A percentile compares a stretch with the other conserved stretches of the same genome.
Conservation (phyloP, 2,329 filamentous ascomycete species). For the Penicillium expansum region DNA sequence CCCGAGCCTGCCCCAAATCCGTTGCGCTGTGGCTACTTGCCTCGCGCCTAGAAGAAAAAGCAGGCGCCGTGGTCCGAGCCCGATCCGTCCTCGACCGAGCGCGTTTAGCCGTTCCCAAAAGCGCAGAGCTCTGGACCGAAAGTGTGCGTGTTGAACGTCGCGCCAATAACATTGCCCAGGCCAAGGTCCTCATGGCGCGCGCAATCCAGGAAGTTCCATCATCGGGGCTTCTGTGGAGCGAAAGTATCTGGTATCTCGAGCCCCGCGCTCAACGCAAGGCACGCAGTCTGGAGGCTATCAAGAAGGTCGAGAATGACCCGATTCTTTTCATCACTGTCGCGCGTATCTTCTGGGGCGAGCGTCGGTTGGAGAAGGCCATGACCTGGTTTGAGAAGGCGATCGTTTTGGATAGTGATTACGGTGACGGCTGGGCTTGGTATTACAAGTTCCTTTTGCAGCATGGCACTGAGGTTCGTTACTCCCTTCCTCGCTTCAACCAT, state of each 20-base stretch:
- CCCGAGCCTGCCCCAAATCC: constrained; percentile 78
- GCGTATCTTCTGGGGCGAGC: constrained; percentile 92
- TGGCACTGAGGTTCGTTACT: constrained; percentile 65
- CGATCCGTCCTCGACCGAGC: constrained; percentile 91
- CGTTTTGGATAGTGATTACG: constrained; percentile 77
- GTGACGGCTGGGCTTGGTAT: constrained; percentile 98
- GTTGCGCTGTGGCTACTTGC: constrained; percentile 89
- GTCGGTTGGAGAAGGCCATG: constrained; percentile 87
- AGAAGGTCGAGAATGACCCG: constrained; percentile 92
- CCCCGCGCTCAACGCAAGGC: constrained; percentile 88
- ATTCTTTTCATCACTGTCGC: constrained; percentile 87
- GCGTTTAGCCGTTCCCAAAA: constrained; percentile 81
- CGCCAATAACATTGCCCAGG: constrained; percentile 76
- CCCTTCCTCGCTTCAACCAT: neutral
- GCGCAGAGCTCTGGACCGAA: constrained; percentile 82
- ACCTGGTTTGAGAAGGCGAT: constrained; percentile 98
- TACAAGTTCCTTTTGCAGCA: constrained; percentile 90
- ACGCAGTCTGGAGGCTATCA: constrained; percentile 87
- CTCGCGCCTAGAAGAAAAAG: constrained; percentile 79
- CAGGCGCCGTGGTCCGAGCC: constrained; percentile 82
- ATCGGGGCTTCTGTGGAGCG: constrained; percentile 84
- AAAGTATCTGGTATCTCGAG: constrained; percentile 95
- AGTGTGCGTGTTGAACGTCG: constrained; percentile 90
- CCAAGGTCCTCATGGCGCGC: constrained; percentile 87
- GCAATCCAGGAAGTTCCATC: constrained; percentile 88